A percentile compares a stretch with the other conserved stretches of the same genome.
phyloP scores from a whole-genome alignment of 1,284 basidiomycete genomes.

The Cryptococcus sp. region DNA sequence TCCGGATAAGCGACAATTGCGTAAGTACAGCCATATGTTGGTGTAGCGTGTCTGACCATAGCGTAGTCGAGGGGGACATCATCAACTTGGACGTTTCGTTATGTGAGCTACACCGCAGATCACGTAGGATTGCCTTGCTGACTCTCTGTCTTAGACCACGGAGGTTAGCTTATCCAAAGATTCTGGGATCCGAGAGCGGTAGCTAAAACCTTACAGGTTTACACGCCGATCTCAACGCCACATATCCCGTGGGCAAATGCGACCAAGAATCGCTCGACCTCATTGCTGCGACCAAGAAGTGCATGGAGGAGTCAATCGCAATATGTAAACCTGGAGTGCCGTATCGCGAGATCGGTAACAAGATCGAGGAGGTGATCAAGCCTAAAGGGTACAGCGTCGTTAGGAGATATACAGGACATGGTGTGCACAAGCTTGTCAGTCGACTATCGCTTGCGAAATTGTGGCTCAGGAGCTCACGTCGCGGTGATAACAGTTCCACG shows the following conservation, averaged over 20 bases:
- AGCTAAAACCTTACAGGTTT: constrained; percentile 60
- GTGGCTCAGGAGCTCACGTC: constrained; percentile 15
- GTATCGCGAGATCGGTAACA: constrained; percentile 62
- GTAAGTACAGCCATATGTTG: constrained; percentile 9
- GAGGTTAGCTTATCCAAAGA: constrained; percentile 7
- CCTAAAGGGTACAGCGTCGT: constrained; percentile 80
- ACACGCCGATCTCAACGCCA: constrained; percentile 86
- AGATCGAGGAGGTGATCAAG: constrained; percentile 74
- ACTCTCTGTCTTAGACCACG: constrained; percentile 6
- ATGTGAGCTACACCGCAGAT: constrained; percentile 36
- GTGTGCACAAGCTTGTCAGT: constrained; percentile 77
- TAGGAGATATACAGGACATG: constrained; percentile 86
- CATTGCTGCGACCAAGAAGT: constrained; percentile 75
- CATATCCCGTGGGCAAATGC: constrained; percentile 81
- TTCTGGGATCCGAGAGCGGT: too few relatives aligned
- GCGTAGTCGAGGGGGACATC: constrained; percentile 78
- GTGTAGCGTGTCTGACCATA: neutral
- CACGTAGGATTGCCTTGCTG: neutral
- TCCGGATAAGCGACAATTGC: constrained; percentile 79
- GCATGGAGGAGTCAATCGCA: constrained; percentile 82
- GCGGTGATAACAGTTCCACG: constrained; percentile 41
- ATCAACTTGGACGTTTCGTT: constrained; percentile 75
- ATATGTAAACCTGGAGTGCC: constrained; percentile 86
- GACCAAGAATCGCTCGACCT: constrained; percentile 79
- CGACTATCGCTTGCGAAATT: neutral